Evolutionary conservation across 1,284 basidiomycete species (phyloP), one percentile per base, ranked within the genome.

Genomic region (Malassezia vespertilionis): DNA sequence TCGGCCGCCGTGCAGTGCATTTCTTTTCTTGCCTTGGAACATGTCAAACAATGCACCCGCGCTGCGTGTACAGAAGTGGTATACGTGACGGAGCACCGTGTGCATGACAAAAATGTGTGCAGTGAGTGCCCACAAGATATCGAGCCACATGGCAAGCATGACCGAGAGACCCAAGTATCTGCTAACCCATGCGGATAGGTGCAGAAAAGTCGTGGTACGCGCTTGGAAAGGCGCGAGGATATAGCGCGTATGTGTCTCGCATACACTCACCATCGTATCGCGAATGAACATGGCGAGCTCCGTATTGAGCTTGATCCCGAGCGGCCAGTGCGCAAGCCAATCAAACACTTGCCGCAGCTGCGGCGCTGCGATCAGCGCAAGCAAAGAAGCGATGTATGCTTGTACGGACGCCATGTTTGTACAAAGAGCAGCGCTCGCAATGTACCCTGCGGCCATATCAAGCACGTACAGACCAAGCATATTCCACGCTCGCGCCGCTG

Each of bases 301-400:
- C 0, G 86, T 87, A 67, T 97, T 97, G 49, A 97, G 80, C 72
- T 97, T 97, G 33, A 97, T 73, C 1, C 93, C 91, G 0, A 83
- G 86, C 0, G 91, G 91, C 90, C 93, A 97, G 47, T 83, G 80
- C 66, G 91, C 84, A 4, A 97, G 76, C 90, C 90, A 96, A 1
- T 76, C 58, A 1, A 93, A 74, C 0, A 77, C 75, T 15, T 73
- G 73, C 35, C 35, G 21, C 8, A 58, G 11, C 46, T 45, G 46
- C 36, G 48, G 21, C 52, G 36, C 26, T 55, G 40, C n/a, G 12
- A 38, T n/a, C 11, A n/a, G 14, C 15, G 23, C 36, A 24, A 23
- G n/a, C 34, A 17, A 31, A 4, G 26, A 20, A 11, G n/a, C 5
- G 15, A 18, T 14, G 2, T 12, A 11, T 9, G 6, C 15, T 5